Percentiles rank a stretch among this genome's conserved stretches.
Evolutionary conservation across 2,329 filamentous ascomycete species (phyloP).

Genomic region (Colletotrichum falcatum): DNA sequence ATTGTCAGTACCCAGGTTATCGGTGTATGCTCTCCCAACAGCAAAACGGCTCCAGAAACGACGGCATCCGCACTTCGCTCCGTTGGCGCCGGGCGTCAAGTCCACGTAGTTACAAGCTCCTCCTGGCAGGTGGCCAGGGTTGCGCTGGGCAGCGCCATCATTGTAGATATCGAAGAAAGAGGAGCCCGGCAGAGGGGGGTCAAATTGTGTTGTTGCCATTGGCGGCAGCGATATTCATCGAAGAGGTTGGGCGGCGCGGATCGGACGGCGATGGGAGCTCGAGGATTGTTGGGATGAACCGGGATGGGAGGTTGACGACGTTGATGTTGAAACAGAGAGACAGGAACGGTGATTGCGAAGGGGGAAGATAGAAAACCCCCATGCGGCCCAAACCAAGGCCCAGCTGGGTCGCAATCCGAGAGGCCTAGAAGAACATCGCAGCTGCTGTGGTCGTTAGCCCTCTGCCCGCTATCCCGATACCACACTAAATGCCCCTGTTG

Average conservation of each 20-base stretch:
- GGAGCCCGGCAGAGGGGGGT: constrained; percentile 56
- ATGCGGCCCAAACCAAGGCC: constrained; percentile 49
- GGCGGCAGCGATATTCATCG: constrained; percentile 51
- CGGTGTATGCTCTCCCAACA: constrained; percentile 49
- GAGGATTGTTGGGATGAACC: constrained; percentile 40
- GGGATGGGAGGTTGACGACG: constrained; percentile 41
- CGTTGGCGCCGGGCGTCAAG: constrained; percentile 62
- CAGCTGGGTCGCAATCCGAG: constrained; percentile 51
- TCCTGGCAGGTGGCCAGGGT: constrained; percentile 56
- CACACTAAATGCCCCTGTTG: constrained; percentile 26
- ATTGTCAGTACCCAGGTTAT: constrained; percentile 54
- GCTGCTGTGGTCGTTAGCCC: constrained; percentile 37
- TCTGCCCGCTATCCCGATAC: constrained; percentile 12
- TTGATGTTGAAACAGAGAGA: constrained; percentile 8
- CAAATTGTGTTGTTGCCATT: constrained; percentile 67
- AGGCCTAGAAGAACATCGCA: constrained; percentile 53
- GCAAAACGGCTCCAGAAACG: constrained; percentile 67
- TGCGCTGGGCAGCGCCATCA: constrained; percentile 55
- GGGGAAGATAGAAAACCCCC: constrained; percentile 27
- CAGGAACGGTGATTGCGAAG: constrained; percentile 12
- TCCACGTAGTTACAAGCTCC: constrained; percentile 71
- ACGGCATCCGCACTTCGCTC: constrained; percentile 68
- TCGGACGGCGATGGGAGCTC: constrained; percentile 36
- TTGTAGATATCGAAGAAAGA: constrained; percentile 68
- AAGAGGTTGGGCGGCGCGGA: constrained; percentile 45